Percentiles rank a stretch among this genome's conserved stretches.
These are phyloP conservation scores for Madurella fahalii DNA, from an alignment of 2,329 filamentous ascomycete species.

Conservation along the genomic window DNA sequence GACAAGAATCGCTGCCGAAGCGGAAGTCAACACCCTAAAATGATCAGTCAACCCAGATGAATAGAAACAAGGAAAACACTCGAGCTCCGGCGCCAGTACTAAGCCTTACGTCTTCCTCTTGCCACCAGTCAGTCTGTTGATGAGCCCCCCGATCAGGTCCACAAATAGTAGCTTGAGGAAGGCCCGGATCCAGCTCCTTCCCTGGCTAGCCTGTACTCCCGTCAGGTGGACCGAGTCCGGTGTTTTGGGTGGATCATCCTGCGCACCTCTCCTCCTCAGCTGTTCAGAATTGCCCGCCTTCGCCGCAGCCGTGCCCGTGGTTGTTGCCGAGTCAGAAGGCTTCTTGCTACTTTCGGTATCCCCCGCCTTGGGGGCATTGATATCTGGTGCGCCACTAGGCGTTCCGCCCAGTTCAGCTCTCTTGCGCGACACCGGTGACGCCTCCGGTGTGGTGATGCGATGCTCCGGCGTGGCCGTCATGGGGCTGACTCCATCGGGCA, in stretches of 20 bases:
- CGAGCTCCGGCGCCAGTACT: background rate
- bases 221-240: slow-evolving; percentile 20
- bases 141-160: slow-evolving; percentile 37
- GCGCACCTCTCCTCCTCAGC: slow-evolving; percentile 18
- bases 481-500: slow-evolving; percentile 25
- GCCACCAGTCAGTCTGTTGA: slow-evolving; percentile 30
- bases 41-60: slow-evolving; percentile 17
- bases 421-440: background rate
- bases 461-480: slow-evolving; percentile 17
- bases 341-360: too few species aligned
- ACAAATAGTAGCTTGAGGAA: slow-evolving; percentile 37
- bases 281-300: background rate
- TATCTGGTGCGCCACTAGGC: background rate
- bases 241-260: slow-evolving; percentile 18
- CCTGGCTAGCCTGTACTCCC: background rate
- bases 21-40: slow-evolving; percentile 18
- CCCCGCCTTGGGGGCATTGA: background rate
- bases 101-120: slow-evolving; percentile 31
- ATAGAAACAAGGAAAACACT: slow-evolving; percentile 1
- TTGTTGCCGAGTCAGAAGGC: background rate
- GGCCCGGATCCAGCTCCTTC: slow-evolving; percentile 31
- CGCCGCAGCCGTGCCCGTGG: background rate
- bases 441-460: slow-evolving; percentile 3
- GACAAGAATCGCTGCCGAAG: slow-evolving; percentile 12
- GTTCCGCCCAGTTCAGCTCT: background rate